Conservation (phyloP, 2,329 filamentous ascomycete species). For the Beauveria sp. region DNA sequence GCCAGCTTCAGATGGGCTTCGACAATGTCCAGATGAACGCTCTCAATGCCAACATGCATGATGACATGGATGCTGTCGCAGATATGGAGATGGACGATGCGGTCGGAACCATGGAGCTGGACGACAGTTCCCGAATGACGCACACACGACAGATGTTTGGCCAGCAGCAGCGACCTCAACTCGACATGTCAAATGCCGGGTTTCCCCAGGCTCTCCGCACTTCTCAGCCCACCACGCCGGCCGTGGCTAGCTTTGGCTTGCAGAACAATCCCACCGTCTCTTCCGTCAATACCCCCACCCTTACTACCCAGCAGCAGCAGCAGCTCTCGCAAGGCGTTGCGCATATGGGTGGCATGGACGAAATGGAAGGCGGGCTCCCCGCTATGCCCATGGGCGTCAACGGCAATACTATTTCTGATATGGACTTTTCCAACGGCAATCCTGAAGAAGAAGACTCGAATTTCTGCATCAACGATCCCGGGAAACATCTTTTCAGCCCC, state of each 20-base stretch:
- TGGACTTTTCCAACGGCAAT: conserved; percentile 40
- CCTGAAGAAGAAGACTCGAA: conserved; percentile 33
- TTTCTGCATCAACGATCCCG: conserved; percentile 80
- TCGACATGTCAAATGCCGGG: conserved; percentile 75
- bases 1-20: conserved; percentile 17
- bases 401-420: conserved; percentile 40
- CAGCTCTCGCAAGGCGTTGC: conserved; percentile 51
- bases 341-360: conserved; percentile 41
- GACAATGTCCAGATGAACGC: conserved; percentile 32
- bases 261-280: conserved; percentile 95
- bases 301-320: conserved; percentile 70
- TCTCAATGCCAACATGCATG: conserved; percentile 28
- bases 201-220: conserved; percentile 70
- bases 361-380: conserved; percentile 68
- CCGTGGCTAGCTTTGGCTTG: conserved; percentile 66
- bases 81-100: conserved; percentile 97
- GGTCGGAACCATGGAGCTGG: conserved; percentile 57
- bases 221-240: conserved; percentile 80
- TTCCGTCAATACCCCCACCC: conserved; percentile 89
- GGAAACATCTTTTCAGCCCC: conserved; percentile 85
- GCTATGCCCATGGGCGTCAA: conserved; percentile 54
- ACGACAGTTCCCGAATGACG: conserved; percentile 58
- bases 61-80: conserved; percentile 78
- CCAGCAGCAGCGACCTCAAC: conserved; percentile 56
- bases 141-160: conserved; percentile 63